Evolutionary conservation across 2,329 filamentous ascomycete genomes (phyloP), one percentile per base, ranked within the genome.

Genomic region (Arthrobotrys sinensis): DNA sequence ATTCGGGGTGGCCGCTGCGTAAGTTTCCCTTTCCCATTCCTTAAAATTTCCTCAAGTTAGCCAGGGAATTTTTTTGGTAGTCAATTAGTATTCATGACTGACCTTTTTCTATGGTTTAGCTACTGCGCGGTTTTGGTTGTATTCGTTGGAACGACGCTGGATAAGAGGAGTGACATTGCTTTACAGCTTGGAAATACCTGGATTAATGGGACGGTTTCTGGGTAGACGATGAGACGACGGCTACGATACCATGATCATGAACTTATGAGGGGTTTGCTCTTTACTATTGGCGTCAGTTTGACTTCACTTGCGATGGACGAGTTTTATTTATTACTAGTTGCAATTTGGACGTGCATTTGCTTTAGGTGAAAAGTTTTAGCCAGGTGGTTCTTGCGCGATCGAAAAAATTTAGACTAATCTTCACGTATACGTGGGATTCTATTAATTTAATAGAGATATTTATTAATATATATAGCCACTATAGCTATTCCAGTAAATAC

Each of bases 81-180:
- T 34, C 21, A 32, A 14, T 24, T n/a, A n/a, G 32, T 8, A 46
- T 28, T 19, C 14, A 50, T 50, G n/a, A 8, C 57, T 63, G 32
- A 63, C 38, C 8, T 45, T 28, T 4, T 6, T 40, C n/a, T 7
- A 0, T 32, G 24, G 14, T 63, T 8, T 46, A 75, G 72, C 4
- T 76, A 76, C 32, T 76, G 72, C 21, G 72, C 72, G 8, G 72
- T 76, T n/a, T 11, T 76, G 12, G 72, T 76, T 11, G 72, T 76
- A 28, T 70, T 76, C 38, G 72, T 76, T 28, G 72, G 66, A 11
- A 38, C 72, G 12, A 70, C 65, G n/a, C 19, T 76, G n/a, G 43
- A 70, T 4, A 70, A 53, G n/a, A 62, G 34, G 2, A 63, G 63
- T 10, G 16, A 45, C 2, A 40, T 75, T 55, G 28, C 32, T 38